These are phyloP conservation scores for Colletotrichum sansevieriae DNA, from an alignment of 2,329 filamentous ascomycete genomes.

Conservation along the genomic window DNA sequence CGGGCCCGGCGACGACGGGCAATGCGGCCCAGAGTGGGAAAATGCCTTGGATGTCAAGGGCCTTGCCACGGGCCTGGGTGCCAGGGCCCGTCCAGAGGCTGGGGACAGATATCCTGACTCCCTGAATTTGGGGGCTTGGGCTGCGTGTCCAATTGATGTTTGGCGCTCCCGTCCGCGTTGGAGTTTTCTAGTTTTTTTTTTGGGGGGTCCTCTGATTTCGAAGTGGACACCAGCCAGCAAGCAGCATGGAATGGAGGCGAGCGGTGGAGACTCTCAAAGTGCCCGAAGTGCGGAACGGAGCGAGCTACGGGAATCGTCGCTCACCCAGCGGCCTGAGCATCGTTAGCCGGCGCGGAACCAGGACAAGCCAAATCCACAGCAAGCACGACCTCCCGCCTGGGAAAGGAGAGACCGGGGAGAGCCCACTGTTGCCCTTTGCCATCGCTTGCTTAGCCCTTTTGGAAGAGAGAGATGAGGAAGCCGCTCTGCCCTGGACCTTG, in stretches of 20 bases:
- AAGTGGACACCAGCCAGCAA: too few species aligned
- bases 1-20: background rate
- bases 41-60: conserved; percentile 3
- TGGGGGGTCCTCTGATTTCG: too few species aligned
- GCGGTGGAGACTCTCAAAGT: conserved; percentile 4
- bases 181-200: too few species aligned
- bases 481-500: conserved; percentile 21
- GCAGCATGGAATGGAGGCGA: too few species aligned
- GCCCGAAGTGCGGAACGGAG: conserved; percentile 17
- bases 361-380: conserved; percentile 8
- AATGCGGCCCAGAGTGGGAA: background rate
- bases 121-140: conserved; percentile 10
- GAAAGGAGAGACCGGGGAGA: background rate
- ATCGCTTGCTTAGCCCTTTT: background rate
- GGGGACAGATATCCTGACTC: background rate
- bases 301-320: conserved; percentile 36
- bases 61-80: conserved; percentile 32
- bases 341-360: conserved; percentile 11
- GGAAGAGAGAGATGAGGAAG: conserved; percentile 11
- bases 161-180: too few species aligned
- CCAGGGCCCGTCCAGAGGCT: conserved; percentile 7
- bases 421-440: conserved; percentile 1
- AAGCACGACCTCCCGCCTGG: conserved; percentile 36
- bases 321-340: conserved; percentile 40
- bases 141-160: too few species aligned